Base-by-base conservation (phyloP, 2,329 filamentous ascomycete species). In the Thielaviopsis euricoi region DNA sequence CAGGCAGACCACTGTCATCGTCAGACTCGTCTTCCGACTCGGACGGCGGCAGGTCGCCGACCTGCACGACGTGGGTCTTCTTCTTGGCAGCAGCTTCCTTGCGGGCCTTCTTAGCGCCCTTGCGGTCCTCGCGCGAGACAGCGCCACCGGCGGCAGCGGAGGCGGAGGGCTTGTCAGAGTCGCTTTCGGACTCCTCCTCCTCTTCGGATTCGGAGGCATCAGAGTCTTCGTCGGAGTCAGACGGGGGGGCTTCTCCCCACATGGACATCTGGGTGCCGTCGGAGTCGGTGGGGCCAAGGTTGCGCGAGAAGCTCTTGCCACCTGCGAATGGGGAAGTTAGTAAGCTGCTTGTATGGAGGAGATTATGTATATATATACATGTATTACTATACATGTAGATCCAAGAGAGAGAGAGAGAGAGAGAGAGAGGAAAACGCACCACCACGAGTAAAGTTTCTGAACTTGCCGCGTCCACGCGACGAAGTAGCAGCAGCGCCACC, bases 281-380 rank as follows among this genome's bases (percentile, higher is more conserved):
- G 64, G 83, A 84, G 67, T 96, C 90, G 66, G 93, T 74, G 21
- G 90, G 90, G 70, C 87, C 84, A 52, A 97, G 82, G 70, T 96
- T 85, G 64, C 89, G 86, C 64, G 90, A 96, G 75, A 94, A 98
- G 68, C 95, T 85, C 73, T 96, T 95, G 67, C 93, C 93, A 62
- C 90, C 90, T 95, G 43, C 3, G n/a, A 37, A 54, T 37, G n/a
- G 17, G 50, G 40, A 55, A 48, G 52, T 65, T 60, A 65, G 62
- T 52, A 15, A 37, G 29, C n/a, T 22, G 17, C 17, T 40, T 57
- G 17, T 6, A 21, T 57, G 19, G 21, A 62, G 58, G 25, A 55
- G 57, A 61, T n/a, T 57, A 59, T 61, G 55, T 53, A 22, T 53
- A 53, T 40, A 43, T 15, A 15, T 17, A 3, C 50, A n/a, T 12